A percentile compares a stretch with the other conserved stretches of the same genome.
Evolutionary conservation across 2,329 filamentous ascomycete species (phyloP).

Genomic region (Aspergillus clavatus): DNA sequence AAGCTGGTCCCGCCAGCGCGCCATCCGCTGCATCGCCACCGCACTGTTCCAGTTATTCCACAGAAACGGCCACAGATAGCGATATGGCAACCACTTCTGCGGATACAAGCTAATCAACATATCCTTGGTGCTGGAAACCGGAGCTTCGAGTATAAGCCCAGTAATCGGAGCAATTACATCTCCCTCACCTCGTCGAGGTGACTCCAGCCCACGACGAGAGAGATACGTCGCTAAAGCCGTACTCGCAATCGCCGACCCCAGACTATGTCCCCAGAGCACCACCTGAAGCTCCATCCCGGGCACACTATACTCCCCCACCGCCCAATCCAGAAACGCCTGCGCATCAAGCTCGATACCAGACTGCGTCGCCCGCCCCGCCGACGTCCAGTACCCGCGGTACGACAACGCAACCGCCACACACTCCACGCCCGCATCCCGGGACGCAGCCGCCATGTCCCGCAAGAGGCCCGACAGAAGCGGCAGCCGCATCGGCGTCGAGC

Average conservation of each 20-base stretch:
- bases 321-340: constrained; percentile 60
- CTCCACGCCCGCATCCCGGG: constrained; percentile 2
- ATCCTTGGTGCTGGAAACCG: constrained; percentile 64
- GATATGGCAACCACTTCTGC: constrained; percentile 74
- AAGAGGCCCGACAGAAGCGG: constrained; percentile 46
- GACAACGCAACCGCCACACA: constrained; percentile 47
- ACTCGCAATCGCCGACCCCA: constrained; percentile 67
- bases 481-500: constrained; percentile 28
- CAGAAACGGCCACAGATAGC: constrained; percentile 68
- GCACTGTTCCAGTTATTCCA: constrained; percentile 55
- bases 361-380: constrained; percentile 65
- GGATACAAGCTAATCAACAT: constrained; percentile 72
- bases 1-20: constrained; percentile 17
- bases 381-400: constrained; percentile 74
- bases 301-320: constrained; percentile 40
- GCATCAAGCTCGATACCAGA: constrained; percentile 65
- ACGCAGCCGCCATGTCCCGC: constrained; percentile 15
- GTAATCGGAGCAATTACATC: too few species aligned
- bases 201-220: constrained; percentile 10
- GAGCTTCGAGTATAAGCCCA: constrained; percentile 67
- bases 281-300: constrained; percentile 33
- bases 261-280: constrained; percentile 71
- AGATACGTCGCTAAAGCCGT: constrained; percentile 50
- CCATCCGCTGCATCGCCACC: constrained; percentile 38
- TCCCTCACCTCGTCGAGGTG: too few species aligned